Base-by-base conservation (phyloP, 208 protist species). In the Leishmania guyanensis region DNA sequence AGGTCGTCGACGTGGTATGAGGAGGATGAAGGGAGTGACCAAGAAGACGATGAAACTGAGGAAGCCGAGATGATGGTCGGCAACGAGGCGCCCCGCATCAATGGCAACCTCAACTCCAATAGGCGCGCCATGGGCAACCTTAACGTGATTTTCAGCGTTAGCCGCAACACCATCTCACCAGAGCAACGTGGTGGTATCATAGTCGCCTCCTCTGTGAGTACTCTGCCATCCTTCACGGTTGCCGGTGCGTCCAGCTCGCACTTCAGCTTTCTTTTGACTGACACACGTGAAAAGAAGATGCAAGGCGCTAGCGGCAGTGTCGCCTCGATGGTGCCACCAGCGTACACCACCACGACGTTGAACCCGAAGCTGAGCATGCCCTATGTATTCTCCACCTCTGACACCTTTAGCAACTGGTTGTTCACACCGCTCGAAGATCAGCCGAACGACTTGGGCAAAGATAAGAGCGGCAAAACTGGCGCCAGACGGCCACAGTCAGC, bases 341-440 rank as follows among this genome's bases (percentile, higher is more conserved):
- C 29, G 50, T 17, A n/a, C 50, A 46, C 16, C 50, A 46, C 16
- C 10, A 60, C 9, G 36, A 8, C 54, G 73, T 43, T 64, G n/a
- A 10, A 36, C 53, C 66, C 65, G 58, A 78, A 78, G 22, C 68
- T 75, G 77, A 81, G 64, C 33, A 17, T 79, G 36, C 64, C 77
- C 8, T 85, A 82, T 6, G 5, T 79, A 33, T 81, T 81, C 20
- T 77, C 81, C n/a, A 17, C 9, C 6, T 62, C 26, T 10, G 77
- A 58, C 62, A 70, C 62, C 64, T 79, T 81, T 16, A 69, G 22
- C 20, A 78, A 50, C 22, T 78, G 68, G 51, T 62, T 77, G 8
- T 70, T 58, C 0, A 51, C 64, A 43, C 71, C 82, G 20, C 50
- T 75, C 1, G 71, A 77, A 5, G 81, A n/a, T 17, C 58, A 0